phyloP scores from a whole-genome alignment of 805 yeast species.

The Sugiyamaella valdiviana region DNA sequence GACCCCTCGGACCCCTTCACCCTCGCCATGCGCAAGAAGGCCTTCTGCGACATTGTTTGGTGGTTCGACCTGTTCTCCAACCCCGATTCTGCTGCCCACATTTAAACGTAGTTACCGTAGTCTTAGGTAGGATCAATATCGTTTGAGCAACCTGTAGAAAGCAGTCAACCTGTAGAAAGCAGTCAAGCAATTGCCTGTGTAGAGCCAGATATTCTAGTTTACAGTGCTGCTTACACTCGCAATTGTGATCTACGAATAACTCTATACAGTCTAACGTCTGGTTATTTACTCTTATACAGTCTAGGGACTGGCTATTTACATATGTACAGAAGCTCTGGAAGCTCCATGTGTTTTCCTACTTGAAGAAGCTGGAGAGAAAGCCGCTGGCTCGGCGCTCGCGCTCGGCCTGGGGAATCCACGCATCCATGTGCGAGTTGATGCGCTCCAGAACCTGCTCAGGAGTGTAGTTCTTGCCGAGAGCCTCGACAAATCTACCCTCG shows the following conservation, averaged over 20 bases:
- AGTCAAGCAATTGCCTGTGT: too few relatives aligned
- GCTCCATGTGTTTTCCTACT: not conserved
- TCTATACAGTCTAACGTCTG: too few relatives aligned
- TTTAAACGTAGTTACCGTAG: too few relatives aligned
- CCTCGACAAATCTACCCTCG: conserved; percentile 94
- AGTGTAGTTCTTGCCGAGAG: conserved; percentile 84
- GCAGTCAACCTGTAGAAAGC: too few relatives aligned
- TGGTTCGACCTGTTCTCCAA: conserved; percentile 18
- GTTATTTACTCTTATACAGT: too few relatives aligned
- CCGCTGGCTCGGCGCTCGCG: conserved; percentile 42
- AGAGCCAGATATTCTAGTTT: too few relatives aligned
- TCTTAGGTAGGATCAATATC: too few relatives aligned
- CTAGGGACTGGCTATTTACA: not conserved
- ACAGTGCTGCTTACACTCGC: too few relatives aligned
- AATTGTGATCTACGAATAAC: too few relatives aligned
- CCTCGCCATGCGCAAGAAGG: conserved; percentile 62
- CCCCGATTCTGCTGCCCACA: too few relatives aligned
- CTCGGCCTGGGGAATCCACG: conserved; percentile 65
- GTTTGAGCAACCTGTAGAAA: too few relatives aligned
- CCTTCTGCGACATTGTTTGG: conserved; percentile 32
- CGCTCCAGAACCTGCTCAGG: conserved; percentile 71
- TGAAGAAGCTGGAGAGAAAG: not conserved
- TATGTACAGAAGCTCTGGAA: too few relatives aligned
- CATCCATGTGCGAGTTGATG: conserved; percentile 67
- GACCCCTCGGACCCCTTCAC: conserved; percentile 50